Evolutionary conservation across 1,139 yeast species (phyloP).

Genomic region (Arxiozyma bovina): DNA sequence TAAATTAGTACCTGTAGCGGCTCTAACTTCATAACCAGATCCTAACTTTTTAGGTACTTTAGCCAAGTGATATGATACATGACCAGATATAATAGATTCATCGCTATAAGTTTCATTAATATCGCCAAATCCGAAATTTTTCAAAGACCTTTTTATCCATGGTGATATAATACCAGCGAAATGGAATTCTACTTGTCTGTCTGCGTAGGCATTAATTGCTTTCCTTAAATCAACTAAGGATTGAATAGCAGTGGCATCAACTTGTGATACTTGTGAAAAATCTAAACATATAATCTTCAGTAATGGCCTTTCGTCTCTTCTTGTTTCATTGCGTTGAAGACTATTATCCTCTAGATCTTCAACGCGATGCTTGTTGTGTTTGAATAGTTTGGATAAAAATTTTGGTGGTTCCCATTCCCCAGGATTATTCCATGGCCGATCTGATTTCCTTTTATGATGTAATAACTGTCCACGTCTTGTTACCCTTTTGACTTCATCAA

Average conservation of each 20-base stretch:
- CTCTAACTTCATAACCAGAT: conserved; percentile 33
- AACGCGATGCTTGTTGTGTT: conserved; percentile 10
- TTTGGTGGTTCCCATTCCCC: conserved; percentile 38
- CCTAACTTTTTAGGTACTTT: conserved; percentile 21
- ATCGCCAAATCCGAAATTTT: conserved; percentile 74
- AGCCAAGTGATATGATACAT: conserved; percentile 28
- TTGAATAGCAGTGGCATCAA: conserved; percentile 76
- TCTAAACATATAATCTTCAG: conserved; percentile 70
- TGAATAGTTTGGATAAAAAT: conserved; percentile 11
- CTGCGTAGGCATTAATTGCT: conserved; percentile 65
- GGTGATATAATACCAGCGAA: conserved; percentile 78
- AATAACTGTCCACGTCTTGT: conserved; percentile 56
- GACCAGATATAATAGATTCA: conserved; percentile 27
- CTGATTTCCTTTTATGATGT: conserved; percentile 43
- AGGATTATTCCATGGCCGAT: conserved; percentile 88
- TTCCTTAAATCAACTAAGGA: conserved; percentile 67
- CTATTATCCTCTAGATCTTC: not conserved
- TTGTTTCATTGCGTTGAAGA: conserved; percentile 1
- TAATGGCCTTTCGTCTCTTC: conserved; percentile 51
- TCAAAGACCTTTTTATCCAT: conserved; percentile 74
- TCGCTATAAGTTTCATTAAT: conserved; percentile 35
- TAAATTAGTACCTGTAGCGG: conserved; percentile 63
- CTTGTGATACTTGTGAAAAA: conserved; percentile 63
- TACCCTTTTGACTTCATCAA: conserved; percentile 53
- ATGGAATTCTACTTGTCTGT: conserved; percentile 80